Evolutionary conservation across 352 stramenopile species (phyloP).

Genomic region (Pythium scleroteichum): DNA sequence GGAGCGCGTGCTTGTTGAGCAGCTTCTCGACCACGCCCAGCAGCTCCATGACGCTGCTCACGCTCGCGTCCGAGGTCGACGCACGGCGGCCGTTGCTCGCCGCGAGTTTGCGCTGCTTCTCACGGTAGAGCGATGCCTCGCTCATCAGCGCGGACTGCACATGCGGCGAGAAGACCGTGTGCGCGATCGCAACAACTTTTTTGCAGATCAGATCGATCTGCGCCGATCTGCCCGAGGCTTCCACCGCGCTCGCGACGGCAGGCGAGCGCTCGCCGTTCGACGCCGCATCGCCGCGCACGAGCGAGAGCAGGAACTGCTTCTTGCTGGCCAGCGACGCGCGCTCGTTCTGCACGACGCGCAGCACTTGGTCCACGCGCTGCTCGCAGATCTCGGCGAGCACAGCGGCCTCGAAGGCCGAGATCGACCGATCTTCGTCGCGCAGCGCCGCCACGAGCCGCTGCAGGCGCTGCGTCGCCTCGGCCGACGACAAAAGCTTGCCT

Average conservation of each 20-base stretch:
- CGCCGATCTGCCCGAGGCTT: slow-evolving; percentile 17
- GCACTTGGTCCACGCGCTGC: slow-evolving; percentile 35
- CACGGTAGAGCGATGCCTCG: slow-evolving; percentile 36
- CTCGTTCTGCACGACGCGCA: slow-evolving; percentile 33
- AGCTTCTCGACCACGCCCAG: slow-evolving; percentile 49
- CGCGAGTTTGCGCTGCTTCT: slow-evolving; percentile 21
- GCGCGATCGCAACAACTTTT: slow-evolving; percentile 54
- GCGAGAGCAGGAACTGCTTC: slow-evolving; percentile 44
- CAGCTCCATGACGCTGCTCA: slow-evolving; percentile 50
- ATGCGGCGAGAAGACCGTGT: slow-evolving; percentile 53
- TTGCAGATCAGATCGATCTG: slow-evolving; percentile 52
- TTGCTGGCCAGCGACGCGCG: slow-evolving; percentile 41
- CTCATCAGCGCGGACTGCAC: slow-evolving; percentile 51
- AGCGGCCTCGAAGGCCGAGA: slow-evolving; percentile 46
- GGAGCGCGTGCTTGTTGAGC: slow-evolving; percentile 58
- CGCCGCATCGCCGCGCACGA: slow-evolving; percentile 17
- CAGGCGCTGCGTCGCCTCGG: slow-evolving; percentile 25
- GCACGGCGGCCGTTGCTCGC: background rate
- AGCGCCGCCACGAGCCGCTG: slow-evolving; percentile 38
- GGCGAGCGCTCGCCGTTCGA: background rate
- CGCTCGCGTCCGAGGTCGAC: slow-evolving; percentile 16
- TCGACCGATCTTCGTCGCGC: slow-evolving; percentile 39
- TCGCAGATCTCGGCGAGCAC: slow-evolving; percentile 51
- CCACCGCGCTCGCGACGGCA: background rate
- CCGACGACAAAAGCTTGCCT: background rate